phyloP scores from a whole-genome alignment of 345 rosid genomes.

The Aethionema arabicum region DNA sequence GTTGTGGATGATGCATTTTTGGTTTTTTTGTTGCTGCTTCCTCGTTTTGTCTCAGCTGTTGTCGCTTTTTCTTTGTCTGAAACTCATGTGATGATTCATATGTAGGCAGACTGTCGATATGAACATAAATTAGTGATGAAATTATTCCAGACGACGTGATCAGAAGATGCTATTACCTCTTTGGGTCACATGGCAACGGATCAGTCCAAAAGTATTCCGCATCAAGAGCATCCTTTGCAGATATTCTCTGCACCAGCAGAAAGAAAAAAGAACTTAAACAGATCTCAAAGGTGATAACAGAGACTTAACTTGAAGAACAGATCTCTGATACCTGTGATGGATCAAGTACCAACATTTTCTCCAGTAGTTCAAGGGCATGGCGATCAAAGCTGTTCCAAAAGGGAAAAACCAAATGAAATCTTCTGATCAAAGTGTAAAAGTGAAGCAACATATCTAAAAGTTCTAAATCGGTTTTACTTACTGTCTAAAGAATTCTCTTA shows the following conservation, averaged over 20 bases:
- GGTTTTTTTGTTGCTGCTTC: conserved; percentile 89
- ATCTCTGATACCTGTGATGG: conserved; percentile 67
- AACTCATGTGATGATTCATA: conserved; percentile 96
- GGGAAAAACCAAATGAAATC: conserved; percentile 18
- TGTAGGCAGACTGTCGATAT: conserved; percentile 67
- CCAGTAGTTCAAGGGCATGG: conserved; percentile 89
- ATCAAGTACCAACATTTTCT: conserved; percentile 88
- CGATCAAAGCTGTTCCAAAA: conserved; percentile 62
- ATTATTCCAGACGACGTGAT: not conserved
- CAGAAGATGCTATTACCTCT: conserved; percentile 47
- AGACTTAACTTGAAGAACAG: conserved; percentile 12
- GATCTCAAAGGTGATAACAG: conserved; percentile 1
- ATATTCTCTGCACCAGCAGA: conserved; percentile 57
- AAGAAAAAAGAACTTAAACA: not conserved
- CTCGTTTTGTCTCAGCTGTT: conserved; percentile 88
- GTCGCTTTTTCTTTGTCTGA: conserved; percentile 93
- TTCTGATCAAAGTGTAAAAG: conserved; percentile 18
- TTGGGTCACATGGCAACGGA: conserved; percentile 93
- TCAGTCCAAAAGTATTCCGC: conserved; percentile 99
- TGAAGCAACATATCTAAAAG: not conserved
- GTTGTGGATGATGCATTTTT: conserved; percentile 77
- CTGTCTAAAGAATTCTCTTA: conserved; percentile 78
- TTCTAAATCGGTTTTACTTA: conserved; percentile 41
- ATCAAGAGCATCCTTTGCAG: conserved; percentile 93
- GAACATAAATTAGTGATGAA: conserved; percentile 35